Evolutionary conservation across 2,329 filamentous ascomycete species (phyloP).

Genomic region (Aureobasidium sp.): DNA sequence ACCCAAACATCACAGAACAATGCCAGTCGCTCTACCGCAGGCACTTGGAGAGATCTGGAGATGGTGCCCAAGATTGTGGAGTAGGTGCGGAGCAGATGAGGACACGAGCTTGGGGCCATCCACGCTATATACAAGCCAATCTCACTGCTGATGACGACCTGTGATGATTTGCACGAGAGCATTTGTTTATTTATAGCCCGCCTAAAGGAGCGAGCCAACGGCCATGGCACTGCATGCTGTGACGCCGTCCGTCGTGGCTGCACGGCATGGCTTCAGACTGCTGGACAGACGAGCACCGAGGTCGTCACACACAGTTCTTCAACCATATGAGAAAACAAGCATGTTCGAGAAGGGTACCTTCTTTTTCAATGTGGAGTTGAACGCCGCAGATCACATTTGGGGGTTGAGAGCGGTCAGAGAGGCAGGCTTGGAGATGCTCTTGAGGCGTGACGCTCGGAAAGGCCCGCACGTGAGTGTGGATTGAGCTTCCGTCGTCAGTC

Average conservation of each 20-base stretch:
- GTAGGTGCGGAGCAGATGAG: slow-evolving; percentile 8
- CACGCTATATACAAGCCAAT: not conserved
- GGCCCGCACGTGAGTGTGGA: not conserved
- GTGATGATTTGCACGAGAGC: slow-evolving; percentile 2
- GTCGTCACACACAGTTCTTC: not conserved
- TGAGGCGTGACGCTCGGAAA: not conserved
- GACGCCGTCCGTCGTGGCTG: not conserved
- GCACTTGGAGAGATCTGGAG: not conserved
- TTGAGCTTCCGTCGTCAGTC: slow-evolving; percentile 7
- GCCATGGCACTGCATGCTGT: not conserved
- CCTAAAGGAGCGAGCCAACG: not conserved
- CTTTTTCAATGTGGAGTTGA: not conserved
- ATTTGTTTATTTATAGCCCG: slow-evolving; percentile 6
- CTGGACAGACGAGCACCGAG: not conserved
- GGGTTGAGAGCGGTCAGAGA: not conserved
- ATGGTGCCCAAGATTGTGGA: not conserved
- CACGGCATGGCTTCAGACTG: not conserved
- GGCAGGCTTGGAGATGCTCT: not conserved
- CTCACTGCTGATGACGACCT: not conserved
- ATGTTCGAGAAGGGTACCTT: too few species aligned
- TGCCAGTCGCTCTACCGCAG: not conserved
- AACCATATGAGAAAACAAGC: not conserved
- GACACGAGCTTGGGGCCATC: not conserved
- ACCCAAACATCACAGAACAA: not conserved
- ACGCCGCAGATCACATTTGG: not conserved